Percentiles rank a stretch among this genome's conserved stretches.
These are phyloP conservation scores for Labyrinthula sp. DNA, from an alignment of 352 stramenopile species.

Conservation along the genomic window DNA sequence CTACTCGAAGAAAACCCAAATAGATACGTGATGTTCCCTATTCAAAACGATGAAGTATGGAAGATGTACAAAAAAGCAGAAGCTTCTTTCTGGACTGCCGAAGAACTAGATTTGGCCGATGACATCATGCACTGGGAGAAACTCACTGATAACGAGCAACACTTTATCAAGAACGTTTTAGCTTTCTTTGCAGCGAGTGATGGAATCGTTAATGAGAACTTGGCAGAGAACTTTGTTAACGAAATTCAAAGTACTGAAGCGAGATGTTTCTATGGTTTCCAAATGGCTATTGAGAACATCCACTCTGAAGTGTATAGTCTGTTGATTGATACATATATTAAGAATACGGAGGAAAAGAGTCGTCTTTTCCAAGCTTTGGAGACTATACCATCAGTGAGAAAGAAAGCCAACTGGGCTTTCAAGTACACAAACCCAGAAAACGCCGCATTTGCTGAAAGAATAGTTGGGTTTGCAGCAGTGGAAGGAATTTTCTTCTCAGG, in stretches of 20 bases:
- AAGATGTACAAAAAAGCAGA: slow-evolving; percentile 97
- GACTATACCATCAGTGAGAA: slow-evolving; percentile 82
- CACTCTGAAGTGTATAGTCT: slow-evolving; percentile 96
- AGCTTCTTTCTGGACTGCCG: slow-evolving; percentile 93
- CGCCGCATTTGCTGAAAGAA: slow-evolving; percentile 79
- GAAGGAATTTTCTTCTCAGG: slow-evolving; percentile 98
- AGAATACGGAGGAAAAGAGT: slow-evolving; percentile 72
- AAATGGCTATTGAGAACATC: slow-evolving; percentile 99
- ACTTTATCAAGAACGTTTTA: slow-evolving; percentile 91
- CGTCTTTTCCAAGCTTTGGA: slow-evolving; percentile 85
- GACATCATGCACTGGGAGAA: slow-evolving; percentile 67
- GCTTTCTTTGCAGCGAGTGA: slow-evolving; percentile 95
- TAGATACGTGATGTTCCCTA: slow-evolving; percentile 91
- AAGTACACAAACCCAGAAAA: slow-evolving; percentile 74
- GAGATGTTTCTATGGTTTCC: slow-evolving; percentile 96
- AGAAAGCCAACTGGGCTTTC: slow-evolving; percentile 89
- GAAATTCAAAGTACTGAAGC: slow-evolving; percentile 88
- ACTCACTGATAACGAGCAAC: slow-evolving; percentile 75
- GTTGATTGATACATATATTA: slow-evolving; percentile 98
- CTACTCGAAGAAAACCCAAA: slow-evolving; percentile 80
- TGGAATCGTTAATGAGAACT: slow-evolving; percentile 97
- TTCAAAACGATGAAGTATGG: slow-evolving; percentile 76
- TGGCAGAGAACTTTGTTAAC: slow-evolving; percentile 91
- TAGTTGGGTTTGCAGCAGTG: slow-evolving; percentile 86
- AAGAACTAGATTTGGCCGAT: slow-evolving; percentile 86